Base-by-base conservation (phyloP, 139 green algal species). In the Desmodesmus armatus region DNA sequence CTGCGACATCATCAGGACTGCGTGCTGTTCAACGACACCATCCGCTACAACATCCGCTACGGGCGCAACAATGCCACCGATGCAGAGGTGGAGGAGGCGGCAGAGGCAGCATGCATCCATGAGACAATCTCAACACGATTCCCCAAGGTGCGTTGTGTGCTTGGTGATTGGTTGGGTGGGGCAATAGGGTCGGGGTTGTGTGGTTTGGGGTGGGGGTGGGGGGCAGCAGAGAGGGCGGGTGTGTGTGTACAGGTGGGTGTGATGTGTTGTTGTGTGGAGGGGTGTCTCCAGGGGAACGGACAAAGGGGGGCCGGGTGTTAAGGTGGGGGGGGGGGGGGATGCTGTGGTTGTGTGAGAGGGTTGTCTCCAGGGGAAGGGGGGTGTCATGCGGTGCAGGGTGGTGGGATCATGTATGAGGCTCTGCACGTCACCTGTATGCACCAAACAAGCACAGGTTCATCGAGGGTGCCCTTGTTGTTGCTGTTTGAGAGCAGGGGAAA, bases 1-100 rank as follows among this genome's bases (percentile, higher is more conserved):
- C 1, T 62, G 51, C 51, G 84, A 92, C 77, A 88, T 69, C 25
- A 4, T 69, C 63, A 80, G 73, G 73, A 80, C 80, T 40, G 65
- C 23, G 96, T 98, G 25, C 87, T 97, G 35, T 97, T 98, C 90
- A 98, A 98, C 86, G 96, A 98, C 89, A 97, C 92, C 78, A 96
- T 98, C 65, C 76, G 88, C 41, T 91, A 96, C 89, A 98, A 98
- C 88, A 97, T 98, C 70, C 86, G 74, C 92, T 92, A 94, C 53
- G 91, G 89, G 40, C 66, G 87, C 37, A 86, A 88, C 11, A 35
- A 29, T 7, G 93, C 95, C 15, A 90, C 39, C 1, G 88, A 94
- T 35, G 87, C 89, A 69, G 91, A 97, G 62, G 90, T 94, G n/a
- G 74, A 93, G 23, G 87, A 88, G 41, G 92, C 89, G 3, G 94